Conservation (phyloP, 108 stramenopile genomes). For the Stephanodiscus minutulus region DNA sequence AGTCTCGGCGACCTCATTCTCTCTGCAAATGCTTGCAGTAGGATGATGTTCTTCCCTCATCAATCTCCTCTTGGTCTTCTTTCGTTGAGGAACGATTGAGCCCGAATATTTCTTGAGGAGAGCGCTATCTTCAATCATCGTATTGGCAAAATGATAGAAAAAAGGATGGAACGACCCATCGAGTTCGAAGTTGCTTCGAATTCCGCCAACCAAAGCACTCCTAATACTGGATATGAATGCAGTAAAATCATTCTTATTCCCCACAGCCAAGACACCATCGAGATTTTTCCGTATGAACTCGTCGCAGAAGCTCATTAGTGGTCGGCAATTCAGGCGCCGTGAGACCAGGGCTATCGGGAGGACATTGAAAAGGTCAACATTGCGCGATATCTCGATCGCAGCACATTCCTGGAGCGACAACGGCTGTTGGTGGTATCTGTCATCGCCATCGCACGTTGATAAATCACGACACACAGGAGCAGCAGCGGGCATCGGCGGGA, state of each 20-base stretch:
- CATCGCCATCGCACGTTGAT: background rate
- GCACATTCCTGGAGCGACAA: slow-evolving; percentile 58
- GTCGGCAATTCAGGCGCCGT: slow-evolving; percentile 52
- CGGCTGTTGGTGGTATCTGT: background rate
- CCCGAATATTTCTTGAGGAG: slow-evolving; percentile 33
- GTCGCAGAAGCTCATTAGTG: slow-evolving; percentile 61
- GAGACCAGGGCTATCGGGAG: slow-evolving; percentile 70
- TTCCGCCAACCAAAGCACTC: slow-evolving; percentile 30
- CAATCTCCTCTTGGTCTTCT: slow-evolving; percentile 6
- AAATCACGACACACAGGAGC: background rate
- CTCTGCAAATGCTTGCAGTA: background rate
- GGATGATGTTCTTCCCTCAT: background rate
- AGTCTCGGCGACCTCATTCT: background rate
- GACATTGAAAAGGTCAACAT: slow-evolving; percentile 83
- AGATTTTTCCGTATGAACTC: slow-evolving; percentile 73
- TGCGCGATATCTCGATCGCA: slow-evolving; percentile 54
- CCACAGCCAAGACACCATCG: slow-evolving; percentile 78
- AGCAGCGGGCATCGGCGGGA: slow-evolving; percentile 56
- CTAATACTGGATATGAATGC: slow-evolving; percentile 59
- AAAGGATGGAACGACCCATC: slow-evolving; percentile 73
- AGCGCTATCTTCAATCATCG: slow-evolving; percentile 12
- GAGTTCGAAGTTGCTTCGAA: slow-evolving; percentile 3
- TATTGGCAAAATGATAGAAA: slow-evolving; percentile 33
- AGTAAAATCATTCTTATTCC: slow-evolving; percentile 59
- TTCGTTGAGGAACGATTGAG: slow-evolving; percentile 4